Evolutionary conservation across 305 asterid species (phyloP).

Genomic region (Solanum aculeatissimum): DNA sequence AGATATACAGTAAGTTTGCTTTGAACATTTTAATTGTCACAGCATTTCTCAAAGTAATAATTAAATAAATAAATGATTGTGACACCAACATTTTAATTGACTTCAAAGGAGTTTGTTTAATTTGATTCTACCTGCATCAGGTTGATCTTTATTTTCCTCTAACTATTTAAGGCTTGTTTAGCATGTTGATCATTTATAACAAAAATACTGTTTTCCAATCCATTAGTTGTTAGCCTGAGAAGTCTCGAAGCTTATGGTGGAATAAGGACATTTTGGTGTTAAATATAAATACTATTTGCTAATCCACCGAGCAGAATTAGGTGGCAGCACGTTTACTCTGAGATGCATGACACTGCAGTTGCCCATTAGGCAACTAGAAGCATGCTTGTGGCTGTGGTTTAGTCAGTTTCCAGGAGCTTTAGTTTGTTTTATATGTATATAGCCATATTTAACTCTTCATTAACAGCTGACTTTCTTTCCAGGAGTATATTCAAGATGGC

Average conservation of each 20-base stretch:
- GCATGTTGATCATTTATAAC: background rate
- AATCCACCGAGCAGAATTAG: background rate
- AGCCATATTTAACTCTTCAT: background rate
- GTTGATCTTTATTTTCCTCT: background rate
- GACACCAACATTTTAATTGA: background rate
- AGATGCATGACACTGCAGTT: background rate
- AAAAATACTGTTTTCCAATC: background rate
- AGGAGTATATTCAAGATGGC: slow-evolving; percentile 96
- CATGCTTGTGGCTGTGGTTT: background rate
- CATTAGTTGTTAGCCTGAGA: background rate
- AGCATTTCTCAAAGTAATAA: background rate
- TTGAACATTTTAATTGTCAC: background rate
- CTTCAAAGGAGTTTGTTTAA: background rate
- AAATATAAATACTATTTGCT: background rate
- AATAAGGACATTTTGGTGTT: background rate
- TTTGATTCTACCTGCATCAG: background rate
- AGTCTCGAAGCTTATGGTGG: background rate
- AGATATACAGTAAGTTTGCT: background rate
- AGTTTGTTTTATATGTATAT: background rate
- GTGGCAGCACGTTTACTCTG: background rate
- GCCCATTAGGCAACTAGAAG: background rate
- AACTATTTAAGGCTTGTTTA: background rate
- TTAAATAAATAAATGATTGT: background rate
- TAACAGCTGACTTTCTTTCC: slow-evolving; percentile 12
- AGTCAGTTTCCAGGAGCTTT: background rate